phyloP scores from a whole-genome alignment of 257 asterid species.

The Vinca minor region DNA sequence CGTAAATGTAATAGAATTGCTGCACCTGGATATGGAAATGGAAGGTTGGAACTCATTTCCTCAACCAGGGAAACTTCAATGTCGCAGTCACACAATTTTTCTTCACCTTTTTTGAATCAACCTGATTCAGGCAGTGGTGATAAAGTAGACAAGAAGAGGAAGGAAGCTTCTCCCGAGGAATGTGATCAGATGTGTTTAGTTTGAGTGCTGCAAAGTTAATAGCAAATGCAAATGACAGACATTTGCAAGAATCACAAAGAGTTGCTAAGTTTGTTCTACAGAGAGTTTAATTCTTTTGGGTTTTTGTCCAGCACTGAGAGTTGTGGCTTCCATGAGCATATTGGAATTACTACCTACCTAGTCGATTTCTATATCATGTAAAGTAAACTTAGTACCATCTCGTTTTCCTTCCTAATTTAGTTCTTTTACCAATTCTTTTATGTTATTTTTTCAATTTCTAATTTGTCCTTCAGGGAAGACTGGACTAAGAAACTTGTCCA shows the following conservation, averaged over 20 bases:
- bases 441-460: neutral
- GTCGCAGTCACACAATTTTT: constrained; percentile 42
- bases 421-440: constrained; percentile 11
- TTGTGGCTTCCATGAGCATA: constrained; percentile 84
- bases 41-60: constrained; percentile 30
- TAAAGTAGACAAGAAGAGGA: constrained; percentile 48
- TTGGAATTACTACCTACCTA: constrained; percentile 12
- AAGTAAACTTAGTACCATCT: neutral
- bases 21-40: too few relatives aligned
- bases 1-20: constrained; percentile 29
- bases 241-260: constrained; percentile 52
- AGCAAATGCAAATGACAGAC: constrained; percentile 71
- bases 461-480: constrained; percentile 51
- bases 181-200: constrained; percentile 88
- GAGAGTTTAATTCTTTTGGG: constrained; percentile 52
- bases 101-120: constrained; percentile 59
- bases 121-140: constrained; percentile 56
- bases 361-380: neutral
- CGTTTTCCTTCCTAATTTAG: neutral
- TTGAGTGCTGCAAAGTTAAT: constrained; percentile 76
- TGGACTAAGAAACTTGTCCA: constrained; percentile 72
- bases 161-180: constrained; percentile 86
- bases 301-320: constrained; percentile 71
- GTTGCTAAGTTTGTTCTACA: constrained; percentile 35
- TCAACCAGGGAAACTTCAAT: constrained; percentile 30